Conservation (phyloP, 2,329 filamentous ascomycete species). For the Basipetospora chlamydospora region DNA sequence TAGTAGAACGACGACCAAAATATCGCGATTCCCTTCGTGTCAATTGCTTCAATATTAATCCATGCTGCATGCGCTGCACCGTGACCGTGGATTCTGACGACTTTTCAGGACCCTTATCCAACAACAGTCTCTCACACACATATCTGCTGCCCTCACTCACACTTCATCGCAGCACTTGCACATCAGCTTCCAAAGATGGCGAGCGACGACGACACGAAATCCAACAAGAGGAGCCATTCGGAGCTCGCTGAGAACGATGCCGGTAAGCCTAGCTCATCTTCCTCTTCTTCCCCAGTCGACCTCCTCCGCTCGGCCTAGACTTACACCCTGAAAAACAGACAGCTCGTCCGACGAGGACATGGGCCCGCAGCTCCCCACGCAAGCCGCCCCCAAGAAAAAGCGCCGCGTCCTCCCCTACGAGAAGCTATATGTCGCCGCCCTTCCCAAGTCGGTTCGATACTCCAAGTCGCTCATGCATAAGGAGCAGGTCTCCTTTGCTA, state of each 20-base stretch:
- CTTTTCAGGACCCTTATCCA: no score
- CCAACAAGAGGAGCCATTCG: conserved; percentile 11
- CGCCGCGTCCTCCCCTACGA: conserved; percentile 82
- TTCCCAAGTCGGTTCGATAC: conserved; percentile 70
- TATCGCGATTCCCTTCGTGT: no score
- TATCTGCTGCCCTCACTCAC: not conserved
- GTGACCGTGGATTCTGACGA: no score
- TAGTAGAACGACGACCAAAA: no score
- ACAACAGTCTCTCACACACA: no score
- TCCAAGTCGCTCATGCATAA: conserved; percentile 98
- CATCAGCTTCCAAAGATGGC: not conserved
- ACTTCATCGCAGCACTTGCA: not conserved
- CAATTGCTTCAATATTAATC: no score
- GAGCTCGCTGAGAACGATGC: conserved; percentile 2
- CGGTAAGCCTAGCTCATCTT: conserved; percentile 1
- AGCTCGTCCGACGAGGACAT: conserved; percentile 76
- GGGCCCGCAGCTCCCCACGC: conserved; percentile 76
- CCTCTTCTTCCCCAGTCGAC: not conserved
- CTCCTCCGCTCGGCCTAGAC: no score
- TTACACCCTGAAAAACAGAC: conserved; percentile 6
- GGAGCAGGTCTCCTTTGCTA: conserved; percentile 79
- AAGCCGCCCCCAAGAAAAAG: conserved; percentile 74
- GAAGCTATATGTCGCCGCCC: conserved; percentile 82
- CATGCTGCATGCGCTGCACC: no score
- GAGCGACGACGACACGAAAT: conserved; percentile 18